Base-by-base conservation (phyloP, 345 rosid species). In the Eucalyptus brandiana region DNA sequence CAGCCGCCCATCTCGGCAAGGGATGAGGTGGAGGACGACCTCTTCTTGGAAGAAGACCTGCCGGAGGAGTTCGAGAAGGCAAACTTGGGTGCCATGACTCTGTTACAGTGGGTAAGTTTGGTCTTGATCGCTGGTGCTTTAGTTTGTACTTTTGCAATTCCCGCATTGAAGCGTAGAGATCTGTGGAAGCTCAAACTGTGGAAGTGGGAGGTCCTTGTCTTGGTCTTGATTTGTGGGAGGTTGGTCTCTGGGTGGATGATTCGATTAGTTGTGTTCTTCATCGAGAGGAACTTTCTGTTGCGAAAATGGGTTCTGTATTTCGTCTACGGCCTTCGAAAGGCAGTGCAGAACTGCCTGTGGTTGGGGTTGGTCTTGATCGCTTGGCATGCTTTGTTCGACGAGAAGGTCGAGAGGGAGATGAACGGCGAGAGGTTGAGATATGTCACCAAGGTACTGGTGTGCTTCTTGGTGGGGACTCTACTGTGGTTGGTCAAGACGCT, bases 181-280 rank as follows among this genome's bases (percentile, higher is more conserved):
- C 56, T 96, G 12, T 93, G 94, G 95, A 90, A 92, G 45, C 94
- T 97, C 45, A 88, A 89, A 86, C 89, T 97, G 14, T 97, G 98
- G 99, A 97, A 96, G 93, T 97, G 99, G 99, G 96, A 92, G 89
- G 96, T 96, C 58, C 87, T 96, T 93, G 88, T 96, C 86, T 91
- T 94, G 88, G 97, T 96, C 40, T 91, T 97, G 91, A 94, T 97
- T 26, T 96, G 97, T 89, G 99, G 98, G 26, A 93, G 99, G 80
- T 87, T 97, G 90, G 95, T 97, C 86, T 97, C 98, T 3, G 95
- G 98, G 65, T 96, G 99, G 60, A 4, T 56, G 60, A 56, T 56
- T 56, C 60, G 28, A 56, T 56, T 56, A 56, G 60, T 23, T 23
- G 60, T 97, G 11, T 96, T 92, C 90, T 93, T 95, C 26, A 92